A percentile compares a stretch with the other conserved stretches of the same genome.
Evolutionary conservation across 345 rosid genomes (phyloP).

Genomic region (Schrenkiella parvula): DNA sequence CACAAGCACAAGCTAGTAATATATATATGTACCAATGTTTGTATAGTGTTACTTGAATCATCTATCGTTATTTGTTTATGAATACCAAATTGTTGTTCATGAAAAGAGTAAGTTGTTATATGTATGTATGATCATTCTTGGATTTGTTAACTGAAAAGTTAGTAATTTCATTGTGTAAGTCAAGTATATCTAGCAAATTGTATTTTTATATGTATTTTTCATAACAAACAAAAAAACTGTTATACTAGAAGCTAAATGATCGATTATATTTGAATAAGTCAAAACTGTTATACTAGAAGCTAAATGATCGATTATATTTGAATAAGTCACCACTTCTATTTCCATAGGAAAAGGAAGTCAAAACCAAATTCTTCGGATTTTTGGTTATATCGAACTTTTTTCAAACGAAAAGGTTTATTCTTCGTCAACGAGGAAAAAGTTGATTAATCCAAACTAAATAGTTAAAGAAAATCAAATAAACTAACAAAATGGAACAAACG

Average conservation of each 20-base stretch:
- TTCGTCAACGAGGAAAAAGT: conserved; percentile 19
- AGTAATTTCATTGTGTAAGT: neutral
- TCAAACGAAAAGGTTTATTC: neutral
- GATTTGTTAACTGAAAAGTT: neutral
- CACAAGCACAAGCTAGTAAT: neutral
- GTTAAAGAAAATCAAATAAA: neutral
- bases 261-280: neutral
- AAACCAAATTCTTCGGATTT: conserved; percentile 4
- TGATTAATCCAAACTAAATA: conserved; percentile 6
- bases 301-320: no score
- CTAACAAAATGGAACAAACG: conserved; percentile 22
- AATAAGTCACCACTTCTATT: no score
- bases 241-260: neutral
- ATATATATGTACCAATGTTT: neutral
- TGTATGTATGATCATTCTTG: neutral
- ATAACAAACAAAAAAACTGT: neutral
- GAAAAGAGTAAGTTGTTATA: neutral
- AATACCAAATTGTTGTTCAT: neutral
- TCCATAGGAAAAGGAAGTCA: conserved; percentile 3
- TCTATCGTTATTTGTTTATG: neutral
- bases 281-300: no score
- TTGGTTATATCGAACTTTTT: neutral
- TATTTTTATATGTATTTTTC: neutral
- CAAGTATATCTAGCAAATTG: neutral
- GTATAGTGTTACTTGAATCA: neutral